Evolutionary conservation across 2,329 filamentous ascomycete genomes (phyloP).

Genomic region (Aspergillus sojae): DNA sequence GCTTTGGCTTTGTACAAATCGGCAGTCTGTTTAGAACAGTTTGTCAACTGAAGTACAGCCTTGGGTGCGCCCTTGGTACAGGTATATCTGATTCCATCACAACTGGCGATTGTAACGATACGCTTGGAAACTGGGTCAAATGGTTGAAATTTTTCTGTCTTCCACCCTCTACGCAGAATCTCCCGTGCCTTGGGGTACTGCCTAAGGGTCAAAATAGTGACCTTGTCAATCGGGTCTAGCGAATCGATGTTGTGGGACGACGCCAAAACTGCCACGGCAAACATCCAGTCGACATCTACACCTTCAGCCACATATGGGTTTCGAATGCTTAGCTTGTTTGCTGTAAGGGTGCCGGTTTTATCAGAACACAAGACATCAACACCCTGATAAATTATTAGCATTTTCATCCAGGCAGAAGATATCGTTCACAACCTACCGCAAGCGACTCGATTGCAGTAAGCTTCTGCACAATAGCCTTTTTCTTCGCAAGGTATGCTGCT

Average conservation of each 20-base stretch:
- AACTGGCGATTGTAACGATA: slow-evolving; percentile 70
- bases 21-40: slow-evolving; percentile 66
- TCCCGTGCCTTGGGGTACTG: slow-evolving; percentile 75
- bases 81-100: slow-evolving; percentile 69
- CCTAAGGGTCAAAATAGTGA: slow-evolving; percentile 73
- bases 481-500: slow-evolving; percentile 74
- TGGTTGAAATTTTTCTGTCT: slow-evolving; percentile 71
- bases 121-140: slow-evolving; percentile 79
- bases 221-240: slow-evolving; percentile 78
- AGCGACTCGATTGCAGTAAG: slow-evolving; percentile 77
- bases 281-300: slow-evolving; percentile 81
- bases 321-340: slow-evolving; percentile 69
- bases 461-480: slow-evolving; percentile 80
- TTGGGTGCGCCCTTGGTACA: slow-evolving; percentile 79
- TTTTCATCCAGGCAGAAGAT: background rate
- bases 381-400: slow-evolving; percentile 42
- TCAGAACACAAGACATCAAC: slow-evolving; percentile 80
- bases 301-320: slow-evolving; percentile 77
- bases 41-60: slow-evolving; percentile 69
- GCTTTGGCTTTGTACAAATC: slow-evolving; percentile 71
- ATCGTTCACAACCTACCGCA: slow-evolving; percentile 49
- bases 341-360: slow-evolving; percentile 74
- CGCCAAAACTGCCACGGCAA: slow-evolving; percentile 74
- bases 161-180: slow-evolving; percentile 73
- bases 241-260: slow-evolving; percentile 79